Evolutionary conservation across 176 grass and related monocot species (phyloP).

Genomic region (Guadua angustifolia): DNA sequence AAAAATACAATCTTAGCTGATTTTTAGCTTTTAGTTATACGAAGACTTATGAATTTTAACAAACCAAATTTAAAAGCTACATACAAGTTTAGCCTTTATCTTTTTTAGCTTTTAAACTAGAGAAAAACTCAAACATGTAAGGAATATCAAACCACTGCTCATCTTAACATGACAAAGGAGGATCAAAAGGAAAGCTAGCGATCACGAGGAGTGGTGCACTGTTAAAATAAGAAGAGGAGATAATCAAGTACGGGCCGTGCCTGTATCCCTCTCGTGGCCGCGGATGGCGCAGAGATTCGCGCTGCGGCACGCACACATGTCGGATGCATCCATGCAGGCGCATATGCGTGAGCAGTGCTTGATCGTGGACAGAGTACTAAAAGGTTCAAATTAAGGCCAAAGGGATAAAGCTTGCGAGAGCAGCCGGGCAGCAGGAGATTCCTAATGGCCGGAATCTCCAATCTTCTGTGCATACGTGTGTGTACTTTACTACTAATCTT

Average conservation of each 20-base stretch:
- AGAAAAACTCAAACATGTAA: no score
- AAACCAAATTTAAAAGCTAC: no score
- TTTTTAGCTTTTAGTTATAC: no score
- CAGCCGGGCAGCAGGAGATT: neutral
- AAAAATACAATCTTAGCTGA: no score
- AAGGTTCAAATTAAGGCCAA: constrained; percentile 25
- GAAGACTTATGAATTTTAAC: no score
- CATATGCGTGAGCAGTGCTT: constrained; percentile 17
- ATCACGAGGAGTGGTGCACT: neutral
- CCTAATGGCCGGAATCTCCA: neutral
- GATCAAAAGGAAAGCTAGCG: neutral
- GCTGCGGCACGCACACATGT: constrained; percentile 39
- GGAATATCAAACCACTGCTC: no score
- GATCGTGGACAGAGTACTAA: neutral
- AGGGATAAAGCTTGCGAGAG: neutral
- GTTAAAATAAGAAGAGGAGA: no score
- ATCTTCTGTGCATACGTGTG: neutral
- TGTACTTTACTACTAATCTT: neutral
- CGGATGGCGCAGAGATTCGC: constrained; percentile 47
- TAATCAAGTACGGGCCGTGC: neutral
- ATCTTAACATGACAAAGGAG: neutral
- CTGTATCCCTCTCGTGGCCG: neutral
- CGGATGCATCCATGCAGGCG: neutral
- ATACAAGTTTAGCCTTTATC: no score
- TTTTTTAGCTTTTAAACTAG: no score